Base-by-base conservation (phyloP, 192 early-diverging fungal genomes). In the Radiomyces spectabilis region DNA sequence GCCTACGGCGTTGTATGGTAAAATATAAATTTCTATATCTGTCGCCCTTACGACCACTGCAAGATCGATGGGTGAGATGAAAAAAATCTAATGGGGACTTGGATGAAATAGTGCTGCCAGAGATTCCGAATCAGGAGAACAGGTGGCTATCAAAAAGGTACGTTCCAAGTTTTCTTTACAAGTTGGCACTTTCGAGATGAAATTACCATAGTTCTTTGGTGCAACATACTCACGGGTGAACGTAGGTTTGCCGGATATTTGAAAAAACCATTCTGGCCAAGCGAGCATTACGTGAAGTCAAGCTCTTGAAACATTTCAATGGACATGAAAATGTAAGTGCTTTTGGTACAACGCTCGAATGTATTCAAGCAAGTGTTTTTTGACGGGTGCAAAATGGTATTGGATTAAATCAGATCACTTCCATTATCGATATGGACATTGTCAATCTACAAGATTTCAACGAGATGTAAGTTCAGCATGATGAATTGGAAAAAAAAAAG, bases 401-500 rank as follows among this genome's bases (percentile, higher is more conserved):
- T n/a, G n/a, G n/a, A n/a, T n/a, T n/a, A n/a, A 35, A 25, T 50
- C 55, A 68, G 62, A 72, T 72, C 33, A 73, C 68, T 7, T 69
- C 57, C 33, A 68, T 72, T 31, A 64, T 95, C 22, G 95, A 95
- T 66, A 90, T 93, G 73, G 89, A 98, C 60, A 84, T 92, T 48
- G 85, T 88, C 43, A 86, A 93, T 66, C 71, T 76, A 43, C 76
- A 85, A 51, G 80, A 91, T 65, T 94, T 93, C 65, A 93, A 91
- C 73, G 95, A 98, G 76, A 84, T 97, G 77, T 86, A 78, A 60
- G 58, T 48, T 31, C 21, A 26, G 1, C n/a, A 37, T 16, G 7
- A 24, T 19, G 4, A 32, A 24, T 45, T 25, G 30, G 24, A 48
- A 30, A 50, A 18, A 0, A 4, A 29, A 33, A 24, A 10, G 19